Conservation (phyloP, 352 stramenopile genomes). For the Globisporangium radiosum region DNA sequence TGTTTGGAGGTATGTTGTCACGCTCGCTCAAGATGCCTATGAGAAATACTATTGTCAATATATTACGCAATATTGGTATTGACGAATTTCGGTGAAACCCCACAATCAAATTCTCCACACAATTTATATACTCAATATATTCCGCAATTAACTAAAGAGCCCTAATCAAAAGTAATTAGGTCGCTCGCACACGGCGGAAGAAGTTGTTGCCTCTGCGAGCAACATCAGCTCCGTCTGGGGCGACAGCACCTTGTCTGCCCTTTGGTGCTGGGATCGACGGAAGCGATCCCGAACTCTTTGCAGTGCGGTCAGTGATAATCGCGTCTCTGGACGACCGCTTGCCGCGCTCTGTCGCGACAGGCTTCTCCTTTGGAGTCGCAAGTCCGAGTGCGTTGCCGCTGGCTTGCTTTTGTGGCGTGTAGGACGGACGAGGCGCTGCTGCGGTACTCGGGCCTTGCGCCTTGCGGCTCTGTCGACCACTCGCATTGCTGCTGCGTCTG, state of each 20-base stretch:
- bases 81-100: no score
- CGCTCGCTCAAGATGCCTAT: no score
- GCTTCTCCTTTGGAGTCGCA: background rate
- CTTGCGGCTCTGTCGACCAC: background rate
- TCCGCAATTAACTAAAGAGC: no score
- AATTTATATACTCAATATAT: no score
- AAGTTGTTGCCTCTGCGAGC: slow-evolving; percentile 1
- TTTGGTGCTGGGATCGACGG: slow-evolving; percentile 6
- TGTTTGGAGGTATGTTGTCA: no score
- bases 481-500: background rate
- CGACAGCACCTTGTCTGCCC: background rate
- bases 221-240: background rate
- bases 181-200: slow-evolving; percentile 2
- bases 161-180: background rate
- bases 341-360: background rate
- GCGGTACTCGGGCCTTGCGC: background rate
- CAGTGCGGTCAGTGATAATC: background rate
- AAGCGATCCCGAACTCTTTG: slow-evolving; percentile 1
- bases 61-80: no score
- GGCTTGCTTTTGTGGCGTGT: background rate
- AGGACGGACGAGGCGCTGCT: background rate
- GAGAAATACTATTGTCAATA: no score
- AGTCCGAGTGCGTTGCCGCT: background rate
- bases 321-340: background rate
- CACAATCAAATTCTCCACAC: no score